Evolutionary conservation across 768 basidiomycete species (phyloP), one percentile per base, ranked within the genome.

Genomic region (Boletus bicolor): DNA sequence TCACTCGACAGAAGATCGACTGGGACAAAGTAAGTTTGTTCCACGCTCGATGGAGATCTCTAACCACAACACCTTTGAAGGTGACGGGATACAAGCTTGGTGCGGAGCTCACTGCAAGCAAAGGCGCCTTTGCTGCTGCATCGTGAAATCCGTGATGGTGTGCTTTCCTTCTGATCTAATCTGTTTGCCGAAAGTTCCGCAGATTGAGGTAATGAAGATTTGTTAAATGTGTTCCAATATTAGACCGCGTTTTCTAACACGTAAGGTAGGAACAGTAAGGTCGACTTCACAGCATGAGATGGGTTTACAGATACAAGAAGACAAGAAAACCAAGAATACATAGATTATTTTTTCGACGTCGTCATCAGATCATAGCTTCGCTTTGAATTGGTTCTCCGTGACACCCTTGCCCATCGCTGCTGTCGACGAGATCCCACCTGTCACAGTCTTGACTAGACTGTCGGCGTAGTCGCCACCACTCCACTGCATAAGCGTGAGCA

Each of bases 371-470:
- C 63, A 83, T 58, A 83, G 64, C 64, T 77, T 83, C 35, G 74
- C 46, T 57, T 63, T 66, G 75, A 96, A 97, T 72, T 96, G 94
- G 37, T 85, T 73, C 75, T 97, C 94, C 0, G 94, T 97, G 32
- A 96, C 93, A 53, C 96, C 96, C 63, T 86, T 85, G 48, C 96
- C 97, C 96, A 98, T 98, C n/a, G 97, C 96, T n/a, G 95, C 83
- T 10, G 96, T 98, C 46, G 93, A 94, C 37, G 93, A 96, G 58
- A 99, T 83, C 55, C 97, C 97, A 26, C 97, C 97, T 36, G 97
- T 99, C 53, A 98, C 92, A 7, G 96, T 95, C 83, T 93, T 94
- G 74, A 97, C 82, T 51, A 96, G 72, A 60, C 83, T 86, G 72
- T 97, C 94, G 36, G 90, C 89, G 64, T 92, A 95, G 72, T 96